A percentile compares a stretch with the other conserved stretches of the same genome.
These are phyloP conservation scores for Arbutus unedo DNA, from an alignment of 148 eudicot species.

Conservation along the genomic window DNA sequence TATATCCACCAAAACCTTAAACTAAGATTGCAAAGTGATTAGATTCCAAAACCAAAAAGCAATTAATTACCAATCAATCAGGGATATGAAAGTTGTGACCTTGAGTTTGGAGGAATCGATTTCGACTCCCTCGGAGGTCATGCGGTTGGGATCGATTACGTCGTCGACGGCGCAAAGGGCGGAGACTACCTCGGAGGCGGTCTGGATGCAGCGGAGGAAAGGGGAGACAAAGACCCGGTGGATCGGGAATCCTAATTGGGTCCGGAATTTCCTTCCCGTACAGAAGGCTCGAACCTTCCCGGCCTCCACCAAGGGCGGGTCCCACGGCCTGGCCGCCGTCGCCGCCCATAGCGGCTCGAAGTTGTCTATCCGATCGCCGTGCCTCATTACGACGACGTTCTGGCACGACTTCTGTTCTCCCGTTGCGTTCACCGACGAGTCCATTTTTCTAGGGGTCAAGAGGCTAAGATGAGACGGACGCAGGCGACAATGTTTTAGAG, in stretches of 20 bases:
- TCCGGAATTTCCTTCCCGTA: slow-evolving; percentile 43
- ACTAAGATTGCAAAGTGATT: too few species aligned
- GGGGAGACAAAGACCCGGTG: slow-evolving; percentile 81
- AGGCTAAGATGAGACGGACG: not conserved
- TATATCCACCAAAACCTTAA: too few species aligned
- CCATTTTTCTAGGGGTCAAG: not conserved
- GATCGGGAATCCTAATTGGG: slow-evolving; percentile 52
- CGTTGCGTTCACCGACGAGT: not conserved
- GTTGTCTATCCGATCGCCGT: slow-evolving; percentile 88
- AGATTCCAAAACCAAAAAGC: too few species aligned
- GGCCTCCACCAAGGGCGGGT: slow-evolving; percentile 61
- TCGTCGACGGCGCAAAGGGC: slow-evolving; percentile 47
- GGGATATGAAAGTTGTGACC: slow-evolving; percentile 28
- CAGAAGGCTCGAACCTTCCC: slow-evolving; percentile 55
- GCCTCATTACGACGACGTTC: slow-evolving; percentile 79
- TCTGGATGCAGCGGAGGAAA: slow-evolving; percentile 72
- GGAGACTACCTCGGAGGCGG: slow-evolving; percentile 60
- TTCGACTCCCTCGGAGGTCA: slow-evolving; percentile 28
- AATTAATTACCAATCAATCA: too few species aligned
- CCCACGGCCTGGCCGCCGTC: slow-evolving; percentile 74
- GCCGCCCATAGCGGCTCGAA: slow-evolving; percentile 57
- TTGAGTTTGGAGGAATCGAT: slow-evolving; percentile 61
- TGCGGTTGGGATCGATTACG: slow-evolving; percentile 7
- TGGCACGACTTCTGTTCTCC: slow-evolving; percentile 26
- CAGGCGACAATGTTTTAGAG: not conserved